Conservation (phyloP, 768 basidiomycete species). For the Hemileccinum impolitum region DNA sequence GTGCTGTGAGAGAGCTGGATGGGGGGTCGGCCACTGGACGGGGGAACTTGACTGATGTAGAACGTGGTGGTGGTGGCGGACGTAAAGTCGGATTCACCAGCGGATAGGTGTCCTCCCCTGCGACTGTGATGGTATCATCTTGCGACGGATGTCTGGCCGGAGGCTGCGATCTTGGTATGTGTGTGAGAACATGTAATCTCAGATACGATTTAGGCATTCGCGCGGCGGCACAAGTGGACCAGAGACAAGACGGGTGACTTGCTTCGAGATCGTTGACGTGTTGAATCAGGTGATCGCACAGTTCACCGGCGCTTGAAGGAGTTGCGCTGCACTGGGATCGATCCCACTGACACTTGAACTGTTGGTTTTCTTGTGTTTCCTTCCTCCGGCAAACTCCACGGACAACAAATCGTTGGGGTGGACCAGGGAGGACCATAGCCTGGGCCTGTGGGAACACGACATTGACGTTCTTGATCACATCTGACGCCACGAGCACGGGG, state of each 20-base stretch:
- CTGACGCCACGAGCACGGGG: constrained; percentile 75
- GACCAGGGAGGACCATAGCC: constrained; percentile 79
- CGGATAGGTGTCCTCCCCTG: constrained; percentile 56
- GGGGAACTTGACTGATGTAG: constrained; percentile 55
- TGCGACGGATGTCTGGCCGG: constrained; percentile 63
- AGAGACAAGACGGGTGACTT: constrained; percentile 55
- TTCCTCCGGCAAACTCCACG: constrained; percentile 76
- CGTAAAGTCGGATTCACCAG: constrained; percentile 61
- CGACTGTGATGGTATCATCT: constrained; percentile 69
- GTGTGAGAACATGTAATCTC: constrained; percentile 71
- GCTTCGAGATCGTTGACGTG: constrained; percentile 48
- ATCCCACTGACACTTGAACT: constrained; percentile 79
- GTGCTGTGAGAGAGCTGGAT: constrained; percentile 71
- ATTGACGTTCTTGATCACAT: constrained; percentile 92
- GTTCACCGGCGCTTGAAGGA: constrained; percentile 49
- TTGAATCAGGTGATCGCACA: constrained; percentile 70
- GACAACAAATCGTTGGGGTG: constrained; percentile 79
- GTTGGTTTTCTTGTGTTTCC: constrained; percentile 52
- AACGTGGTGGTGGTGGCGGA: constrained; percentile 67
- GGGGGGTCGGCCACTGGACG: constrained; percentile 62
- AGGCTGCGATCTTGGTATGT: constrained; percentile 60
- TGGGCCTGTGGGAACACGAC: constrained; percentile 80
- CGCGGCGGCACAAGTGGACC: constrained; percentile 62
- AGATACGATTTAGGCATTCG: constrained; percentile 48
- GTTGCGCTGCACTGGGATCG: constrained; percentile 50